These are phyloP conservation scores for Eimeria zaria DNA, from an alignment of 169 alveolate genomes.

Conservation along the genomic window DNA sequence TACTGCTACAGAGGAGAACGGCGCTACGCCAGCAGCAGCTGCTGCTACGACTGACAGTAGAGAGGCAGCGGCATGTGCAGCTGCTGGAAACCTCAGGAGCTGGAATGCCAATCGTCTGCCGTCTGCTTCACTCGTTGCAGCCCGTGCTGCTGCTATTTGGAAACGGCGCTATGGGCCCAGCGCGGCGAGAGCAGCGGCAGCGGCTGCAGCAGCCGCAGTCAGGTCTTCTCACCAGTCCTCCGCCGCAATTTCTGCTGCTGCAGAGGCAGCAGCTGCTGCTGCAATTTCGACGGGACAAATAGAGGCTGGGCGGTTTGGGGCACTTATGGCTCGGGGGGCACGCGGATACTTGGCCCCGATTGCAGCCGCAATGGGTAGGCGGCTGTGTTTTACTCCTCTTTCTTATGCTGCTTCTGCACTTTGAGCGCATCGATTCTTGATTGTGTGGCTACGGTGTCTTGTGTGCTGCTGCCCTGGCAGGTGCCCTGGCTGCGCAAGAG, in stretches of 20 bases:
- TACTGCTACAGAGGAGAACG: neutral
- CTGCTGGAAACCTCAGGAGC: conserved; percentile 56
- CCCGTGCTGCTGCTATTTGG: conserved; percentile 65
- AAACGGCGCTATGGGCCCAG: conserved; percentile 30
- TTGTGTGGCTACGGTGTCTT: neutral
- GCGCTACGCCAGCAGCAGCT: neutral
- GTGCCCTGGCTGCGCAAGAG: conserved; percentile 84
- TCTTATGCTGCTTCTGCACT: conserved; percentile 12
- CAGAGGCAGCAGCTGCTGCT: conserved; percentile 50
- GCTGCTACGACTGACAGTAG: neutral
- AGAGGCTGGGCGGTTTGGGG: conserved; percentile 55
- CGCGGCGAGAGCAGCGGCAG: conserved; percentile 32
- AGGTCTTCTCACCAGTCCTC: conserved; percentile 32
- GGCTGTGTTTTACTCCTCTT: neutral
- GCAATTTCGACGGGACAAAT: conserved; percentile 16
- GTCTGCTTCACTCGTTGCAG: conserved; percentile 21
- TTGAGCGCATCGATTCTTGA: neutral
- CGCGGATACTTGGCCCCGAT: conserved; percentile 77
- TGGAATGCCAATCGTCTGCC: conserved; percentile 37
- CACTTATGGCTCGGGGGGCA: conserved; percentile 47
- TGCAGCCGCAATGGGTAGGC: conserved; percentile 78
- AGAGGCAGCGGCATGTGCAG: neutral
- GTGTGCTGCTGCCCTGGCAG: conserved; percentile 58
- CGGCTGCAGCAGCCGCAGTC: conserved; percentile 41
- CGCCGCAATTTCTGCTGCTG: conserved; percentile 26